Evolutionary conservation across 192 early-diverging fungal species (phyloP).

Genomic region (Tieghemiomyces parasiticus): DNA sequence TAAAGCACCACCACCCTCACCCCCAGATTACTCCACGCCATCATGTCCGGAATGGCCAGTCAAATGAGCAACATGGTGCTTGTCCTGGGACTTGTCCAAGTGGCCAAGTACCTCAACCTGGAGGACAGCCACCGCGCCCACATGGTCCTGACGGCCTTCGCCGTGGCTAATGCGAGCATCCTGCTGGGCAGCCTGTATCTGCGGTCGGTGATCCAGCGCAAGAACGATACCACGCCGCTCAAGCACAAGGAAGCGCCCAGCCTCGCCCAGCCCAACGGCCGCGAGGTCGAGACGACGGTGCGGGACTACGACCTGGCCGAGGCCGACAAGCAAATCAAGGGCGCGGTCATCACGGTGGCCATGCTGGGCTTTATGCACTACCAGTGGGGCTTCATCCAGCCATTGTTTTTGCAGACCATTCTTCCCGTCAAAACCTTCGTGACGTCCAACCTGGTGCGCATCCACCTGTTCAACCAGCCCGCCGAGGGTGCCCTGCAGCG

Average conservation of each 20-base stretch:
- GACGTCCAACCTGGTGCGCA: constrained; percentile 54
- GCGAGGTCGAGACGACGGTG: constrained; percentile 43
- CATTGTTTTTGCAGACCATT: constrained; percentile 73
- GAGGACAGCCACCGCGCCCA: constrained; percentile 40
- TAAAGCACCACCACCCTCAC: too few species aligned
- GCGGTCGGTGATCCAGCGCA: constrained; percentile 33
- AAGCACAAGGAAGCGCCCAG: constrained; percentile 63
- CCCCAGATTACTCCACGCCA: too few species aligned
- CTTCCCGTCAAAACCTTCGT: constrained; percentile 58
- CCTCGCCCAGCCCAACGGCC: constrained; percentile 21
- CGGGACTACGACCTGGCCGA: constrained; percentile 64
- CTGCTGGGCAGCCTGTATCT: constrained; percentile 17
- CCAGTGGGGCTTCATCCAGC: constrained; percentile 77
- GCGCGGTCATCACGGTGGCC: constrained; percentile 46
- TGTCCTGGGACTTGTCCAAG: constrained; percentile 32
- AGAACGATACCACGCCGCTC: constrained; percentile 24
- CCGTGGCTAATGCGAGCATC: constrained; percentile 22
- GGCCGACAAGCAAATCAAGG: constrained; percentile 49
- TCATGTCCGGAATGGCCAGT: too few species aligned
- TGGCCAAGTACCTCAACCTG: constrained; percentile 34
- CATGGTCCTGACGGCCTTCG: constrained; percentile 36
- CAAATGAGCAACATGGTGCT: constrained; percentile 32
- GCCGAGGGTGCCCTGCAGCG: constrained; percentile 66
- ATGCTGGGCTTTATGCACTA: constrained; percentile 72
- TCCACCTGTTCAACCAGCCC: constrained; percentile 59